Evolutionary conservation across 2,329 filamentous ascomycete genomes (phyloP), one percentile per base, ranked within the genome.

Genomic region (Sclerotinia spermophila): DNA sequence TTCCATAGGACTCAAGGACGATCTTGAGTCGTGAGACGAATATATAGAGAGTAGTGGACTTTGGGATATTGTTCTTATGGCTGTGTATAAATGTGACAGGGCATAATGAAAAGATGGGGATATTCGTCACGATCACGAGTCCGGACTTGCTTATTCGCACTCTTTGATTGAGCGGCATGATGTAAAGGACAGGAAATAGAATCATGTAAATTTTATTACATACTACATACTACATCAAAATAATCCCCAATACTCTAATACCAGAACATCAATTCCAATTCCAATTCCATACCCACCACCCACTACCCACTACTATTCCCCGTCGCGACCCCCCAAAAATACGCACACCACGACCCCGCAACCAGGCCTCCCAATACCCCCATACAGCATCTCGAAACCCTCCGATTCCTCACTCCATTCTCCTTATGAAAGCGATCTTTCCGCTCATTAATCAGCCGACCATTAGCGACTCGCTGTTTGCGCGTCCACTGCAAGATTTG

Each of bases 321-420:
- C 6, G 67, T 69, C 2, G 58, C 67, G 27, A 69, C 67, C 1
- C 58, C 67, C 67, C 67, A 69, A 33, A 69, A 69, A 35, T 51
- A 69, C 2, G 67, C 67, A 5, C 15, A n/a, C 67, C 67, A 69
- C 24, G 56, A 64, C 5, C 67, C 67, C 21, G 55, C 21, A 1
- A 69, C 67, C 45, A 69, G 55, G 11, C 55, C 2, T 1, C 15
- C 11, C 35, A 69, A 35, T 1, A 27, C 58, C 13, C 58, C 58
- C 42, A 64, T 55, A 42, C 56, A 64, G 21, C 8, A 53, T 33
- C 27, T 64, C 5, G 67, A 69, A 35, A 64, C 27, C 35, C 13
- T 44, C 1, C 48, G 58, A 42, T 69, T 69, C 35, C 56, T 30
- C 7, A 17, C 35, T 7, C 58, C 58, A 44, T 69, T 53, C n/a